Base-by-base conservation (phyloP, 306 rosid genomes). In the Clitoria ternatea region DNA sequence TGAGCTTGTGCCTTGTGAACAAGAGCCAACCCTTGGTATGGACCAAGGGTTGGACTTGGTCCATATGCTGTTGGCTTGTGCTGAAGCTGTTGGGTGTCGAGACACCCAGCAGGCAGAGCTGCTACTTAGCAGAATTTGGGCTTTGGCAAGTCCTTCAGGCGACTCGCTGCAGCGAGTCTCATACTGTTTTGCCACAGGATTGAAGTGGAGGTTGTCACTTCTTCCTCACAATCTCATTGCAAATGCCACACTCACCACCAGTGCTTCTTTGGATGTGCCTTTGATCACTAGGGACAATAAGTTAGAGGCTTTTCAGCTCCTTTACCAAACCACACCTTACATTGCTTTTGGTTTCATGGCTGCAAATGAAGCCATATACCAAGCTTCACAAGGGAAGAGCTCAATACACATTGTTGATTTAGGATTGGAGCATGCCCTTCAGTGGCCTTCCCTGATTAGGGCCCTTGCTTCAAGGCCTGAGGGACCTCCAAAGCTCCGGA, bases 401-500 rank as follows among this genome's bases (percentile, higher is more conserved):
- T 76, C 84, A 55, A 73, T 91, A 48, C 97, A 88, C 72, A 69
- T 88, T 17, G 71, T 88, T 80, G 96, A 88, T 74, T 30, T 91
- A 4, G 96, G 89, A 44, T 80, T 86, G 96, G 87, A 83, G 35
- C 84, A 83, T 55, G 74, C 88, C 55, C 86, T 91, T 45, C 97
- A 91, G 60, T 91, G 96, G 96, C 84, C 92, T 73, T 86, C 97
- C 5, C 74, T 91, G 32, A 54, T 91, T 33, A 91, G 90, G 74
- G 73, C 82, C 42, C 89, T 91, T 22, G 85, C 85, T 23, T 85
- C 97, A 9, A 83, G 89, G 63, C 77, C 87, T 0, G 79, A 83
- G n/a, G 96, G 96, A 3, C 83, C 88, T 0, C 87, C 92, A 57
- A 82, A 44, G 73, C 79, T 91, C 24, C 55, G 83, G 54, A 88